Conservation (phyloP, 2,329 filamentous ascomycete species). For the Macrophomina tecta region DNA sequence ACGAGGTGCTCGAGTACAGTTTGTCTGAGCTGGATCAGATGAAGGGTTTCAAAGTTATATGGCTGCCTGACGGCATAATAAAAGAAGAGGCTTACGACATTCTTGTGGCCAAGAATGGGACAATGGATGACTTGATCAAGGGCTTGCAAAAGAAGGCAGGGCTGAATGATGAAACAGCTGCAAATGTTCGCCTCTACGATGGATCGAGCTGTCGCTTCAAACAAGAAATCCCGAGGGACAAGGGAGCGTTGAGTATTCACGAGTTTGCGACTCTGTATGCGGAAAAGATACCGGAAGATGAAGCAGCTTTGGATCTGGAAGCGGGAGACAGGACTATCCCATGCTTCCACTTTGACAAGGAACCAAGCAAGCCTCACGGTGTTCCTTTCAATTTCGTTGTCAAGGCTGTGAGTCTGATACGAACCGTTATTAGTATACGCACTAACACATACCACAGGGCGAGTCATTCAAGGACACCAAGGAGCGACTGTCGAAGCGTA, state of each 20-base stretch:
- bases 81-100: slow-evolving; percentile 89
- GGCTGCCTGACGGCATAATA: slow-evolving; percentile 85
- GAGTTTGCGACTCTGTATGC: slow-evolving; percentile 85
- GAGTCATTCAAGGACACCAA: slow-evolving; percentile 92
- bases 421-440: neutral
- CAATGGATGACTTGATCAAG: slow-evolving; percentile 76
- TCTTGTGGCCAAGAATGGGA: slow-evolving; percentile 85
- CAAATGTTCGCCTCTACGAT: slow-evolving; percentile 81
- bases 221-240: slow-evolving; percentile 73
- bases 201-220: slow-evolving; percentile 82
- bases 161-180: slow-evolving; percentile 75
- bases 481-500: slow-evolving; percentile 90
- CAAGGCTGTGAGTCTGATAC: slow-evolving; percentile 68
- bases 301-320: slow-evolving; percentile 54
- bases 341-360: slow-evolving; percentile 89
- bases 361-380: slow-evolving; percentile 81
- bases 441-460: slow-evolving; percentile 56
- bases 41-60: slow-evolving; percentile 82
- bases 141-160: slow-evolving; percentile 81
- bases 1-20: slow-evolving; percentile 93
- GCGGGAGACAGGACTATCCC: slow-evolving; percentile 18
- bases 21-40: slow-evolving; percentile 91
- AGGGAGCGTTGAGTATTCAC: slow-evolving; percentile 79
- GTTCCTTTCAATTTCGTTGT: slow-evolving; percentile 91
- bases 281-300: slow-evolving; percentile 78